These are phyloP conservation scores for Ceratocystis huliohia DNA, from an alignment of 2,329 filamentous ascomycete species.

Conservation along the genomic window DNA sequence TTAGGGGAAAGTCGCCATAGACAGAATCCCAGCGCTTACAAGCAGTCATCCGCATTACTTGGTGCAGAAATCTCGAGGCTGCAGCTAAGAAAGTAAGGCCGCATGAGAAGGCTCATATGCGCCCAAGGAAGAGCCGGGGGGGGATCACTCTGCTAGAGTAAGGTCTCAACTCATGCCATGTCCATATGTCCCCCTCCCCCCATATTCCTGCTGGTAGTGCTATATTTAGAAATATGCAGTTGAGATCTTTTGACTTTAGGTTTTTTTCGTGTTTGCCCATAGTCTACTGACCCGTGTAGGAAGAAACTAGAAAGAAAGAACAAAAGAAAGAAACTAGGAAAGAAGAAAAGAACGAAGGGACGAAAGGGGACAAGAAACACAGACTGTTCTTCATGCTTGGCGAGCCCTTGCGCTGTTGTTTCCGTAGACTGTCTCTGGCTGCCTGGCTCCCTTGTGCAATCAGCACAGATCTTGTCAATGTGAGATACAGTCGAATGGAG, in stretches of 20 bases:
- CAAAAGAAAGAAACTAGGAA: neutral
- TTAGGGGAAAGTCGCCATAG: no score
- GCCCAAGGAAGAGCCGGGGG: neutral
- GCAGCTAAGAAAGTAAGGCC: neutral
- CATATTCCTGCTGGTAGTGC: neutral
- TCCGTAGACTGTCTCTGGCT: neutral
- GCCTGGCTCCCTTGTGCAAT: neutral
- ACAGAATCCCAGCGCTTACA: slow-evolving; percentile 9
- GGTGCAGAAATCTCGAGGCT: neutral
- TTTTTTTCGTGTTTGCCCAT: neutral
- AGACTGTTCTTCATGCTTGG: neutral
- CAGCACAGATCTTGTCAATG: no score
- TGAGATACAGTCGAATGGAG: no score
- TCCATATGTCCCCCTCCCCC: neutral
- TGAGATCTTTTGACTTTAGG: neutral
- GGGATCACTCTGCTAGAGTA: no score
- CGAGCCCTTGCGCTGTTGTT: no score
- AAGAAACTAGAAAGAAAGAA: neutral
- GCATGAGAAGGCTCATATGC: neutral
- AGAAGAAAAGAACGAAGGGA: neutral
- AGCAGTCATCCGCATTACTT: slow-evolving; percentile 8
- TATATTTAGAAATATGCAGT: neutral
- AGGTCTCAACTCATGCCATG: neutral
- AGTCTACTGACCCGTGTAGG: neutral
- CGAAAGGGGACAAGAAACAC: neutral